Evolutionary conservation across 352 stramenopile species (phyloP), one percentile per base, ranked within the genome.

Genomic region (Globisporangium parvum): DNA sequence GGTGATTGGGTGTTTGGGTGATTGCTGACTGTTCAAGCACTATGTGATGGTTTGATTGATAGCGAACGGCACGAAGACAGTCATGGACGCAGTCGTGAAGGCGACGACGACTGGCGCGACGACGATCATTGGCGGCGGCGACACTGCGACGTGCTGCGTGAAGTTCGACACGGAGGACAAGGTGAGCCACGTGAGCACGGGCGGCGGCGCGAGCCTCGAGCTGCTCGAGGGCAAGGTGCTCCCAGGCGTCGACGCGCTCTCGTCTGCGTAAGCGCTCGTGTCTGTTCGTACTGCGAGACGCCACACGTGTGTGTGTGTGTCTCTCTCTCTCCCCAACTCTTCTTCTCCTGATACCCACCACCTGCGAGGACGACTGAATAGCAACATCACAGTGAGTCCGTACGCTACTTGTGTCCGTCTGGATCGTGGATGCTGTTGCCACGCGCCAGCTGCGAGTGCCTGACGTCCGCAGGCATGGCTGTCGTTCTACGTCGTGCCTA

Each of bases 71-170:
- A 99, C 97, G 18, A 97, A 98, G 65, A 77, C 67, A 47, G 85
- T 99, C 60, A 97, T 98, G 76, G 87, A 98, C 69, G 93, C 96
- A 51, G 84, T 99, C 39, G 97, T 97, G 35, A 90, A 97, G 57
- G 80, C 94, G 50, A 99, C 96, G 49, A 86, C 90, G 59, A 75
- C 79, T 2, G 97, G 96, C 51, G 92, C 91, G 41, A 98, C 95
- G 53, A 98, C 96, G 50, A 99, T 99, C 66, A 98, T 99, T 60
- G 97, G 98, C 59, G 97, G 97, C 68, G 97, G 97, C 57, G 98
- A 99, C 82, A 98, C 95, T 51, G 85, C 82, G 53, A 93, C 85
- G 58, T 93, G 82, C 71, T 95, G 85, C 57, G 81, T 89, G 54
- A 93, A 92, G 76, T 93, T 83, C 65, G 67, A 91, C 66, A 90